A percentile compares a stretch with the other conserved stretches of the same genome.
These are phyloP conservation scores for Irpex sp. DNA, from an alignment of 1,284 basidiomycete species.

Conservation along the genomic window DNA sequence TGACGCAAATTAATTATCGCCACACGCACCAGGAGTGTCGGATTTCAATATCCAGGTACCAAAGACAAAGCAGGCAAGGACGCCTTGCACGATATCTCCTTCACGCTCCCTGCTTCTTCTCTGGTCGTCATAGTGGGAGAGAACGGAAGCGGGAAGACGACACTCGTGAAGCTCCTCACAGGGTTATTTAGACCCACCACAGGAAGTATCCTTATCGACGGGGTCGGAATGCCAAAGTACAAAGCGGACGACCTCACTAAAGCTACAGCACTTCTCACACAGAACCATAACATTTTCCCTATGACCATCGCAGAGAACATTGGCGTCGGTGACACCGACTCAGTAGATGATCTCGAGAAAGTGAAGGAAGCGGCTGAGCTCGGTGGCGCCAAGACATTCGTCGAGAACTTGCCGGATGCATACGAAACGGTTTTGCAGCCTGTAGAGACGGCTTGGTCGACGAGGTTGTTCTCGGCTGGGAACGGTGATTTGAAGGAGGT, in stretches of 20 bases:
- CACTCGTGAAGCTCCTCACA: conserved; percentile 64
- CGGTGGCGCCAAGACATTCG: conserved; percentile 59
- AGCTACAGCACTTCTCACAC: conserved; percentile 60
- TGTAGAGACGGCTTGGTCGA: neutral
- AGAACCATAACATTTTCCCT: conserved; percentile 69
- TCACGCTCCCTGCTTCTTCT: conserved; percentile 43
- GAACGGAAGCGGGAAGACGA: conserved; percentile 73
- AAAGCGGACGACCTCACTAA: conserved; percentile 55
- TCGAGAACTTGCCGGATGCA: conserved; percentile 52
- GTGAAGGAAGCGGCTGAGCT: conserved; percentile 56
- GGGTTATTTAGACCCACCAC: conserved; percentile 61
- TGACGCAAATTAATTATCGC: neutral
- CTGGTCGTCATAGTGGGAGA: conserved; percentile 64
- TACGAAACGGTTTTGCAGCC: conserved; percentile 39
- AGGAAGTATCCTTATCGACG: conserved; percentile 62
- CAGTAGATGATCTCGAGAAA: conserved; percentile 42
- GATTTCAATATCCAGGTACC: neutral
- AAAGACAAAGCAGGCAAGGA: conserved; percentile 20
- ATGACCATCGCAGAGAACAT: conserved; percentile 73
- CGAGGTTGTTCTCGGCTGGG: neutral
- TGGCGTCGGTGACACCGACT: conserved; percentile 53
- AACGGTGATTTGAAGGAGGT: conserved; percentile 2
- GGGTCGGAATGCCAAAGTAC: conserved; percentile 47
- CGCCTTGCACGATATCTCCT: conserved; percentile 56
- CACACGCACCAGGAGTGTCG: neutral